Conservation (phyloP, 2,329 filamentous ascomycete species). For the Thelonectria blattea region DNA sequence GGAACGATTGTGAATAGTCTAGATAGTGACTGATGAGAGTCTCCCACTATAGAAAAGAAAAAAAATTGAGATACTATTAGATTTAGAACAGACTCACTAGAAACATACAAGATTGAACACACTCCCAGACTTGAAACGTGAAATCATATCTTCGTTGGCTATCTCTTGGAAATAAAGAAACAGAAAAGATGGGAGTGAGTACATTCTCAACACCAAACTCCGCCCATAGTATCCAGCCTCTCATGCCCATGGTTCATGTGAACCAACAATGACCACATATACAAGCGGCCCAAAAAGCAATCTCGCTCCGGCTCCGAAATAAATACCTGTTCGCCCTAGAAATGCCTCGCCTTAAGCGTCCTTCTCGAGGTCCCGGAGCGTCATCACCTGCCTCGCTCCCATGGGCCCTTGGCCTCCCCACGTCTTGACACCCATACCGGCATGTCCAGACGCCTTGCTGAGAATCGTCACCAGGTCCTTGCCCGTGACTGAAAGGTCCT, state of each 20-base stretch:
- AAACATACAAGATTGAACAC: neutral
- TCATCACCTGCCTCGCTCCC: slow-evolving; percentile 42
- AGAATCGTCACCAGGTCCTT: slow-evolving; percentile 40
- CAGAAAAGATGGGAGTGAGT: slow-evolving; percentile 10
- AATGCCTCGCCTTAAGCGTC: slow-evolving; percentile 32
- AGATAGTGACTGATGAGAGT: neutral
- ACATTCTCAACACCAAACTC: slow-evolving; percentile 29
- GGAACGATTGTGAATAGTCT: slow-evolving; percentile 18
- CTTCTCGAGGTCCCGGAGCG: slow-evolving; percentile 40
- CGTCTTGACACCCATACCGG: slow-evolving; percentile 32
- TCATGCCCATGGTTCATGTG: slow-evolving; percentile 23
- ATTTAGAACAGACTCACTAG: too few species aligned
- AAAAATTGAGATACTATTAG: neutral
- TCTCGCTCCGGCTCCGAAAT: slow-evolving; percentile 8
- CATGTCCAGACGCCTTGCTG: slow-evolving; percentile 37
- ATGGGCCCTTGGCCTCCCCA: slow-evolving; percentile 37
- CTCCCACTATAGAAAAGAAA: neutral
- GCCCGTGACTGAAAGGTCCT: slow-evolving; percentile 36
- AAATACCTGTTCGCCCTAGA: slow-evolving; percentile 4
- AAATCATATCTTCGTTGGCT: slow-evolving; percentile 1
- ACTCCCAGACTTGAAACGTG: neutral
- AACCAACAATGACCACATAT: slow-evolving; percentile 18
- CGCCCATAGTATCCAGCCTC: slow-evolving; percentile 15
- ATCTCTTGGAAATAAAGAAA: neutral
- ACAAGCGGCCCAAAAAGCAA: slow-evolving; percentile 15